phyloP scores from a whole-genome alignment of 116 monocot genomes.

The Cymodocea nodosa region DNA sequence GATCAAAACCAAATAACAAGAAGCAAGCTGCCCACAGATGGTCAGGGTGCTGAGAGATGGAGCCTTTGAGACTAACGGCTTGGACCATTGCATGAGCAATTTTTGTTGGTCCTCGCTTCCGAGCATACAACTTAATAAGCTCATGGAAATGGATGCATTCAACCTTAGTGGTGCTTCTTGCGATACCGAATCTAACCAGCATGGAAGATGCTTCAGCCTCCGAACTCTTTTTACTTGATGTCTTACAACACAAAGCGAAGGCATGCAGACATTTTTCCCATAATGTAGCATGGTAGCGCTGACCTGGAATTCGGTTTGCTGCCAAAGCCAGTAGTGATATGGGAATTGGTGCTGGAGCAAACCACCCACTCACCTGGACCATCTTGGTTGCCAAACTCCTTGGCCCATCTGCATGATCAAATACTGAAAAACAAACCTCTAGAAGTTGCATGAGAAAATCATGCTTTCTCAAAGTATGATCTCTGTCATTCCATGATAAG shows the following conservation, averaged over 20 bases:
- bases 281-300: constrained; percentile 16
- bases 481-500: constrained; percentile 18
- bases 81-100: constrained; percentile 57
- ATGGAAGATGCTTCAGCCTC: constrained; percentile 67
- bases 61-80: constrained; percentile 47
- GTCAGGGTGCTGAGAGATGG: constrained; percentile 41
- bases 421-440: constrained; percentile 88
- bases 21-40: constrained; percentile 90
- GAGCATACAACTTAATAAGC: constrained; percentile 53
- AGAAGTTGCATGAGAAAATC: constrained; percentile 54
- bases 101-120: constrained; percentile 33
- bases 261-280: constrained; percentile 37
- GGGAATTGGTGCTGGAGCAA: constrained; percentile 56
- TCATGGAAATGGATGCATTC: constrained; percentile 68
- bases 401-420: constrained; percentile 83
- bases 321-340: constrained; percentile 53
- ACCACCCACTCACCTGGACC: constrained; percentile 75
- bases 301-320: constrained; percentile 60
- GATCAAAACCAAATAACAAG: constrained; percentile 56
- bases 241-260: constrained; percentile 26
- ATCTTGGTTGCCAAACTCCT: constrained; percentile 73
- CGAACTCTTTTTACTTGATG: constrained; percentile 30
- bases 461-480: constrained; percentile 23
- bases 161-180: constrained; percentile 35
- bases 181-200: constrained; percentile 74